Evolutionary conservation across 1,284 basidiomycete genomes (phyloP), one percentile per base, ranked within the genome.

Genomic region (Sanguinoderma infundibulare): DNA sequence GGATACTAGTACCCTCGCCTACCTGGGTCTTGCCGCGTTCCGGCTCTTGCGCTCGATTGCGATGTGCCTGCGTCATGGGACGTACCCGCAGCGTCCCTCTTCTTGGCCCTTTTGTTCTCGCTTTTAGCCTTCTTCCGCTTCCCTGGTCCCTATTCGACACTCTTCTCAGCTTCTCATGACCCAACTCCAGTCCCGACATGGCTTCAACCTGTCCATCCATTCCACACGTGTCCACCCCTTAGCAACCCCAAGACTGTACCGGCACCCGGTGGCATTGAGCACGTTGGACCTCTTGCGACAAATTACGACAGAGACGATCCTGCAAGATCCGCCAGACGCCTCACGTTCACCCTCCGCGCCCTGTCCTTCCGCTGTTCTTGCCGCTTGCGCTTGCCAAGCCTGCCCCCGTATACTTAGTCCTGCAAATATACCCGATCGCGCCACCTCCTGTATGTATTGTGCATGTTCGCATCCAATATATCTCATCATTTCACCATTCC

Each of bases 51-150:
- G 60, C 53, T 60, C 60, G 58, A 62, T 63, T 63, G 62, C 65
- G 62, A 28, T 40, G 64, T 65, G 60, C 58, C 62, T 57, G 66
- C 66, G 66, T 68, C 66, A 68, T 68, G 66, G 58, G 66, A 64
- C 64, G 62, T 61, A 26, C 17, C 15, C 38, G 47, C 53, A 44
- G 22, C 60, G 35, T 24, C 17, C 32, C 30, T 38, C 24, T 58
- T 38, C 52, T 36, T 38, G n/a, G 44, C 35, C 53, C 49, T 35
- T 47, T 39, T 22, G 28, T 47, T 20, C 49, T 49, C 60, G 5
- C 24, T 36, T 64, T 60, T 60, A 62, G 52, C 65, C 58, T 64
- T 58, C 60, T 51, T 59, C 65, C 65, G 62, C 58, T 62, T n/a
- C 47, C 59, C 57, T 61, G 64, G 64, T 59, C 55, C 59, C 22